Conservation (phyloP, 2,329 filamentous ascomycete species). For the Botrytis aclada region DNA sequence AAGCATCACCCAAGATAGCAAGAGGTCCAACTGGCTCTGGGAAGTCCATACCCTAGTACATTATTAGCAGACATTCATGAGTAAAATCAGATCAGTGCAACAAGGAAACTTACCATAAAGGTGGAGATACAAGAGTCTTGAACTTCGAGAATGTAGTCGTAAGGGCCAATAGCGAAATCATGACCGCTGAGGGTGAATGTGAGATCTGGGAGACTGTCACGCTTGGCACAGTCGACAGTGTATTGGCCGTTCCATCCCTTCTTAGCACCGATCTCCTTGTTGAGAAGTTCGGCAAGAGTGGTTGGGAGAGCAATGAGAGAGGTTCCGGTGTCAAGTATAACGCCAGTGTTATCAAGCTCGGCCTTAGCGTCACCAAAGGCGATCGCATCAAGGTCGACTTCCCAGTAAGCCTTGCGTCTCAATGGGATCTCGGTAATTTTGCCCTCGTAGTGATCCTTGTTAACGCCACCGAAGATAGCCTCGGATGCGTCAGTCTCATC, state of each 20-base stretch:
- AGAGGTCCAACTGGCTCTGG: slow-evolving; percentile 85
- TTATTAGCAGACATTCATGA: slow-evolving; percentile 73
- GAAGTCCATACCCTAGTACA: slow-evolving; percentile 55
- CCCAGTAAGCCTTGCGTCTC: slow-evolving; percentile 99
- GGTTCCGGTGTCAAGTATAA: slow-evolving; percentile 96
- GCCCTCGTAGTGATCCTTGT: slow-evolving; percentile 76
- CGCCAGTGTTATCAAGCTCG: slow-evolving; percentile 89
- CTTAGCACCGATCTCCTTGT: slow-evolving; percentile 96
- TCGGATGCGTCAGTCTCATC: slow-evolving; percentile 72
- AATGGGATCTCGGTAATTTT: slow-evolving; percentile 91
- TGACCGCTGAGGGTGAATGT: slow-evolving; percentile 87
- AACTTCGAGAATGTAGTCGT: slow-evolving; percentile 95
- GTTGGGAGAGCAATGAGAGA: slow-evolving; percentile 94
- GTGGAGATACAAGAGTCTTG: slow-evolving; percentile 94
- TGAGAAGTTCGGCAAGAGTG: slow-evolving; percentile 90
- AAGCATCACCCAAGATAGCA: slow-evolving; percentile 88
- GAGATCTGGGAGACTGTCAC: slow-evolving; percentile 80
- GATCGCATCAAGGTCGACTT: slow-evolving; percentile 93
- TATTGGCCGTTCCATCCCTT: slow-evolving; percentile 98
- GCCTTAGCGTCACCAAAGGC: slow-evolving; percentile 81
- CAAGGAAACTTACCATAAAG: slow-evolving; percentile 63
- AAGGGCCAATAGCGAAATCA: slow-evolving; percentile 85
- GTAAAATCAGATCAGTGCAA: slow-evolving; percentile 64
- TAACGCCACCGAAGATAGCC: slow-evolving; percentile 84
- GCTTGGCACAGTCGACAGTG: slow-evolving; percentile 83